Evolutionary conservation across 2,329 filamentous ascomycete genomes (phyloP).

Genomic region (Colletotrichum camelliae): DNA sequence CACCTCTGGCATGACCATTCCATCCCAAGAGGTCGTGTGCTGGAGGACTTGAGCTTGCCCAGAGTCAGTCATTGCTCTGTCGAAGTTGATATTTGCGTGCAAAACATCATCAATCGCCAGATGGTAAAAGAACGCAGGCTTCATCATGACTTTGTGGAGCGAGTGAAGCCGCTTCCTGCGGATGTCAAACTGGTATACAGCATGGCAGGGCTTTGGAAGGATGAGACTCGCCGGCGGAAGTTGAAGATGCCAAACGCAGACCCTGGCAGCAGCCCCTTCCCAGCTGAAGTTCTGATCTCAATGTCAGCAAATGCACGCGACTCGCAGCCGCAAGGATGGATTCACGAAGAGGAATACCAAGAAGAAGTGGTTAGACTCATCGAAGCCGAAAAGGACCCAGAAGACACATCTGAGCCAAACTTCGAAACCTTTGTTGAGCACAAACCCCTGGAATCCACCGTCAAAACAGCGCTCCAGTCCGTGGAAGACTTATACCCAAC

Average conservation of each 20-base stretch:
- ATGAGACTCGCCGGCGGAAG: constrained; percentile 83
- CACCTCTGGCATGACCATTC: constrained; percentile 84
- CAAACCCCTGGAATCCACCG: constrained; percentile 54
- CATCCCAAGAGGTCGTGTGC: constrained; percentile 63
- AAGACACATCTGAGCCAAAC: constrained; percentile 45
- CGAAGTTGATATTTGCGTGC: constrained; percentile 87
- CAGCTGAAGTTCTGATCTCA: constrained; percentile 79
- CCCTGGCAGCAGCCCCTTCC: constrained; percentile 77
- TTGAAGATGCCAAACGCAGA: constrained; percentile 69
- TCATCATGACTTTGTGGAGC: constrained; percentile 88
- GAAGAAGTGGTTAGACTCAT: constrained; percentile 69
- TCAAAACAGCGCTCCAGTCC: constrained; percentile 83
- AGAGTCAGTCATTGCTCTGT: constrained; percentile 87
- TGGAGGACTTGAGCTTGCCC: constrained; percentile 68
- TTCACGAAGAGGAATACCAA: constrained; percentile 86
- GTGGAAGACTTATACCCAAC: constrained; percentile 85
- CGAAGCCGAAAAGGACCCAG: constrained; percentile 63
- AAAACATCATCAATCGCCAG: constrained; percentile 84
- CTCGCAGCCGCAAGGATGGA: constrained; percentile 80
- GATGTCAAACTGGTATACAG: constrained; percentile 89
- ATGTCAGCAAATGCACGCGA: constrained; percentile 86
- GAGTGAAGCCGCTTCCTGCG: constrained; percentile 62
- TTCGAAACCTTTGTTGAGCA: constrained; percentile 72
- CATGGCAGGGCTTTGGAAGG: constrained; percentile 92
- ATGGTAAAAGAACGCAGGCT: constrained; percentile 78